phyloP scores from a whole-genome alignment of 768 basidiomycete genomes.

The Roridomyces roridus region DNA sequence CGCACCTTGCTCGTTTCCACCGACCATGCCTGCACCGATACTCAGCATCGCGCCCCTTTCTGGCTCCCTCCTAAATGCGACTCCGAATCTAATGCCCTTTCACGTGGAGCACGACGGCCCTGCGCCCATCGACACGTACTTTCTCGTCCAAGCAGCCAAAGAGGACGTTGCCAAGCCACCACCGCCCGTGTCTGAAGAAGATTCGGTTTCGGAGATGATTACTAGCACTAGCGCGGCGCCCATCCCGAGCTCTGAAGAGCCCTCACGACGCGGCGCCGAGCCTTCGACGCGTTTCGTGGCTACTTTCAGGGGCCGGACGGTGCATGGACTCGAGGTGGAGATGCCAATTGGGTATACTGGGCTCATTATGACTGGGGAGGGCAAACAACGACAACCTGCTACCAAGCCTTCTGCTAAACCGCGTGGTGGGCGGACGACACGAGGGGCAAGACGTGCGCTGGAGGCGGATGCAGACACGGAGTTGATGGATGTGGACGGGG shows the following conservation, averaged over 20 bases:
- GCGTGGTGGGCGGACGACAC: constrained; percentile 29
- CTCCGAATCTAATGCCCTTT: constrained; percentile 84
- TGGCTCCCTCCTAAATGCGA: constrained; percentile 43
- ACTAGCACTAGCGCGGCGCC: too few relatives aligned
- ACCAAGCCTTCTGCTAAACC: constrained; percentile 20
- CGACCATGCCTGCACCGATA: constrained; percentile 14
- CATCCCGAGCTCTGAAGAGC: too few relatives aligned
- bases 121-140: constrained; percentile 78
- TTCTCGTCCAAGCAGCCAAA: constrained; percentile 58
- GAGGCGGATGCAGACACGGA: constrained; percentile 29
- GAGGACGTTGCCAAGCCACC: constrained; percentile 36
- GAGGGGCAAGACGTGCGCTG: constrained; percentile 31
- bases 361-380: constrained; percentile 55
- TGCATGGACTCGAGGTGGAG: constrained; percentile 68
- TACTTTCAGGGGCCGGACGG: constrained; percentile 75
- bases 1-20: neutral
- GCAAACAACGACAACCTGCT: too few relatives aligned
- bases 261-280: constrained; percentile 31
- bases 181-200: neutral
- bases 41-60: constrained; percentile 11
- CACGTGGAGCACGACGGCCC: constrained; percentile 73
- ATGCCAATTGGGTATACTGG: constrained; percentile 75
- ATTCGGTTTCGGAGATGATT: constrained; percentile 12
- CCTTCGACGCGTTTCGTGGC: constrained; percentile 55
- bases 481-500: constrained; percentile 32